Percentiles rank a stretch among this genome's conserved stretches.
phyloP scores from a whole-genome alignment of 2,329 filamentous ascomycete genomes.

The Graphilbum fragrans region DNA sequence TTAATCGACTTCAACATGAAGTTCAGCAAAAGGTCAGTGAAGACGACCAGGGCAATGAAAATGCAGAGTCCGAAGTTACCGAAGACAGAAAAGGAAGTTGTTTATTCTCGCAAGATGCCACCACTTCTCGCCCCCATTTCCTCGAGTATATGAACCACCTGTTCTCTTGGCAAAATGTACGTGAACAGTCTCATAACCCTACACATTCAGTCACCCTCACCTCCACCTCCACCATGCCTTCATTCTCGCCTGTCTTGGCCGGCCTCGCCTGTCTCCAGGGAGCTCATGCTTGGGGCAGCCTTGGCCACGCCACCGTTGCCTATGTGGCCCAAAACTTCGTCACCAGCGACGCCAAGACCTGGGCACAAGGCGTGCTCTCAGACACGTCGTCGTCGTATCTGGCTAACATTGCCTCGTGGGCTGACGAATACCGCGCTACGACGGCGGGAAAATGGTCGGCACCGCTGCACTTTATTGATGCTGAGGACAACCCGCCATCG shows the following conservation, averaged over 20 bases:
- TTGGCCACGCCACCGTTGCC: conserved; percentile 41
- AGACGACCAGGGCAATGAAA: too few relatives aligned
- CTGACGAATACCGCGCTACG: conserved; percentile 35
- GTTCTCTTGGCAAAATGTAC: too few relatives aligned
- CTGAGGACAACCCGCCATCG: conserved; percentile 7
- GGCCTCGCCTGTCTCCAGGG: neutral
- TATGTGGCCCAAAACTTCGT: conserved; percentile 39
- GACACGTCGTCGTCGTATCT: conserved; percentile 33
- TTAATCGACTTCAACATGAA: too few relatives aligned
- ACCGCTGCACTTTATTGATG: conserved; percentile 40
- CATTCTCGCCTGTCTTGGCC: neutral
- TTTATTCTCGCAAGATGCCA: too few relatives aligned
- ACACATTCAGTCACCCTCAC: too few relatives aligned
- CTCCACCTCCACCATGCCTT: too few relatives aligned
- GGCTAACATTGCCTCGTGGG: conserved; percentile 36
- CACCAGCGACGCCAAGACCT: conserved; percentile 23
- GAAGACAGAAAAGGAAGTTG: too few relatives aligned
- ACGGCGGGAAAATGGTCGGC: conserved; percentile 31
- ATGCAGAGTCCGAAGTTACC: too few relatives aligned
- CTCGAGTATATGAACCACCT: too few relatives aligned
- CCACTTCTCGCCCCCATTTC: too few relatives aligned
- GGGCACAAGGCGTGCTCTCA: conserved; percentile 29
- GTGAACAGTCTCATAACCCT: too few relatives aligned
- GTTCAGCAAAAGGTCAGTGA: too few relatives aligned
- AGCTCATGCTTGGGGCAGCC: conserved; percentile 24